Evolutionary conservation across 495 filamentous ascomycete genomes (phyloP).

Genomic region (Aspergillus baeticus): DNA sequence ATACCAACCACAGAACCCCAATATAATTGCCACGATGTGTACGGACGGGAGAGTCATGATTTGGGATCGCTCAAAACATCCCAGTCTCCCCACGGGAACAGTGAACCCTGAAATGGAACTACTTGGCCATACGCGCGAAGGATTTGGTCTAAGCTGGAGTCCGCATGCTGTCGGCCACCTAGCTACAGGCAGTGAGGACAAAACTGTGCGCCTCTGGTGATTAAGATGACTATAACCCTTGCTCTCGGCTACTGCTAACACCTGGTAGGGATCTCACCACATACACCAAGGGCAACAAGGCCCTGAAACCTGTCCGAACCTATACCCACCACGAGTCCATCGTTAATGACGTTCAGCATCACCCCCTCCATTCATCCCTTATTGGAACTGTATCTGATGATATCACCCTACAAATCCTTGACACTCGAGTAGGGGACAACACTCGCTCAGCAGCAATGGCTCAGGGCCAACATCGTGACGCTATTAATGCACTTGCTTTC

Average conservation of each 20-base stretch:
- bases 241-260: constrained; percentile 11
- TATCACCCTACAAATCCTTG: constrained; percentile 86
- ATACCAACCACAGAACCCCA: constrained; percentile 96
- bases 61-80: constrained; percentile 95
- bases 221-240: constrained; percentile 12
- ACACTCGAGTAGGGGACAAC: constrained; percentile 66
- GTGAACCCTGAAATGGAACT: constrained; percentile 82
- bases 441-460: constrained; percentile 61
- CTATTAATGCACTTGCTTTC: constrained; percentile 92
- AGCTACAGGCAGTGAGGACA: constrained; percentile 86
- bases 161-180: constrained; percentile 79
- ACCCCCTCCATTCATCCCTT: constrained; percentile 75
- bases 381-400: constrained; percentile 97
- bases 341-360: constrained; percentile 96
- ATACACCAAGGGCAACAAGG: constrained; percentile 67
- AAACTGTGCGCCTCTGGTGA: constrained; percentile 87
- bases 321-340: constrained; percentile 88
- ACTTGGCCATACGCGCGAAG: constrained; percentile 81
- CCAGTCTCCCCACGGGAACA: constrained; percentile 63
- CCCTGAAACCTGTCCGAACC: constrained; percentile 63
- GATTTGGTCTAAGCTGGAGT: constrained; percentile 94
- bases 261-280: constrained; percentile 70
- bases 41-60: constrained; percentile 84
- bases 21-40: constrained; percentile 93
- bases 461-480: constrained; percentile 77